Evolutionary conservation across 2,329 filamentous ascomycete species (phyloP), one percentile per base, ranked within the genome.

Genomic region (Pseudogymnoascus sp.): DNA sequence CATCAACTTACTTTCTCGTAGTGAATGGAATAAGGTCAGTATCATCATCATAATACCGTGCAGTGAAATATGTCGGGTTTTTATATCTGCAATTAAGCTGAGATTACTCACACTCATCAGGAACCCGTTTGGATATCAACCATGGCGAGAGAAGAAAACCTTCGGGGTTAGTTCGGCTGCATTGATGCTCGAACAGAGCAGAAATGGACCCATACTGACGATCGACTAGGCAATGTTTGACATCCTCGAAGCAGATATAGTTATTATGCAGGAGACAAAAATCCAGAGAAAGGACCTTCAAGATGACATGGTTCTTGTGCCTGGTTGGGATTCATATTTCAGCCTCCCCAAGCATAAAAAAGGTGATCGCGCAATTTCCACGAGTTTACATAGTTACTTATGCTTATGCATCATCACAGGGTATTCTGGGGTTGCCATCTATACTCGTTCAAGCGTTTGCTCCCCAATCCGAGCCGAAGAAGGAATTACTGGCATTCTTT

Each of bases 271-370:
- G 74, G 94, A 97, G 75, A 87, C 91, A 43, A 99, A 97, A 76
- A 97, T 97, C 39, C 94, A 97, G 71, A 83, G 88, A 62, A 96
- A 96, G 72, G 92, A 97, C 67, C 78, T 99, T 1, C 82, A 81
- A 39, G 94, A 97, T 79, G 94, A 97, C 68, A 97, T 97, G 91
- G 92, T 97, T 8, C 78, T 97, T 35, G 86, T 97, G 0, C 86
- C 90, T 0, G 94, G 94, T 11, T 99, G 93, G 93, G 94, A 99
- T 72, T 92, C 92, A 66, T 96, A 88, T 75, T 97, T 97, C 75
- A 97, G 92, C 72, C 79, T 99, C 22, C 94, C 94, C 0, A 91
- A 87, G 71, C 82, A 95, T 71, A 97, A 97, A 74, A 97, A 97
- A 79, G 93, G 91, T 88, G 76, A 28, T 30, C 37, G 22, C 8